These are phyloP conservation scores for Colletotrichum sp. DNA, from an alignment of 2,329 filamentous ascomycete genomes.

Conservation along the genomic window DNA sequence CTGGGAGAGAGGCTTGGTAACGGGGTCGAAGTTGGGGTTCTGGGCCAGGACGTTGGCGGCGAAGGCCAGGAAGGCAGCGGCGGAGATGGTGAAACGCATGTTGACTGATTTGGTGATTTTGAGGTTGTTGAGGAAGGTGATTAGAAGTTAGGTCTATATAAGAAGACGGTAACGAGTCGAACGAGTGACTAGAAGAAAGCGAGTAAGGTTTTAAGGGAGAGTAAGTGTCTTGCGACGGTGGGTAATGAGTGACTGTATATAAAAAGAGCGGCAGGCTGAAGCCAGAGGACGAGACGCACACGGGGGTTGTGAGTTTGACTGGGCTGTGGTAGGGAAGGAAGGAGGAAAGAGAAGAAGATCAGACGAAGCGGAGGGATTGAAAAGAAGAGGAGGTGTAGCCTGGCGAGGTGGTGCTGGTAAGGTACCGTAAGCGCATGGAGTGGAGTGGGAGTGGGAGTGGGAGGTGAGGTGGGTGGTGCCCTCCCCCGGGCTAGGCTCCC, in stretches of 20 bases:
- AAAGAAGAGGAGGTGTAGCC: slow-evolving; percentile 15
- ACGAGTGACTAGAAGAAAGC: slow-evolving; percentile 17
- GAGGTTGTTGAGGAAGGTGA: slow-evolving; percentile 11
- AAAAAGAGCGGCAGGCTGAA: slow-evolving; percentile 22
- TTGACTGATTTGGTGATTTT: slow-evolving; percentile 37
- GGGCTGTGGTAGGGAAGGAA: slow-evolving; percentile 13
- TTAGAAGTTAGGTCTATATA: slow-evolving; percentile 14
- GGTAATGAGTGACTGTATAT: slow-evolving; percentile 22
- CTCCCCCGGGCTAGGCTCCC: not conserved
- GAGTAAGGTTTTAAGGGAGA: slow-evolving; percentile 2
- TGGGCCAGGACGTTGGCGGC: slow-evolving; percentile 57
- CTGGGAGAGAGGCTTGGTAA: slow-evolving; percentile 50
- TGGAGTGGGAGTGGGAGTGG: not conserved
- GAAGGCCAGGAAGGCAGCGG: slow-evolving; percentile 56
- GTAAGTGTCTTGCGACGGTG: slow-evolving; percentile 9
- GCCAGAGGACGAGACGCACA: slow-evolving; percentile 16
- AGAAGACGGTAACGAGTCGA: slow-evolving; percentile 6
- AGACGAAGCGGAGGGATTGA: slow-evolving; percentile 16
- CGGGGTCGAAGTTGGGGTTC: slow-evolving; percentile 60
- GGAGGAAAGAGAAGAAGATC: slow-evolving; percentile 10
- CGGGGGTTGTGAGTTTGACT: not conserved
- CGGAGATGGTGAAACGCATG: slow-evolving; percentile 58
- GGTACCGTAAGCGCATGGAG: not conserved
- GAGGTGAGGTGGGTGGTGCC: not conserved
- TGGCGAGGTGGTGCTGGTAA: slow-evolving; percentile 6